phyloP scores from a whole-genome alignment of 495 filamentous ascomycete genomes.

The Aspergillus cristatus region DNA sequence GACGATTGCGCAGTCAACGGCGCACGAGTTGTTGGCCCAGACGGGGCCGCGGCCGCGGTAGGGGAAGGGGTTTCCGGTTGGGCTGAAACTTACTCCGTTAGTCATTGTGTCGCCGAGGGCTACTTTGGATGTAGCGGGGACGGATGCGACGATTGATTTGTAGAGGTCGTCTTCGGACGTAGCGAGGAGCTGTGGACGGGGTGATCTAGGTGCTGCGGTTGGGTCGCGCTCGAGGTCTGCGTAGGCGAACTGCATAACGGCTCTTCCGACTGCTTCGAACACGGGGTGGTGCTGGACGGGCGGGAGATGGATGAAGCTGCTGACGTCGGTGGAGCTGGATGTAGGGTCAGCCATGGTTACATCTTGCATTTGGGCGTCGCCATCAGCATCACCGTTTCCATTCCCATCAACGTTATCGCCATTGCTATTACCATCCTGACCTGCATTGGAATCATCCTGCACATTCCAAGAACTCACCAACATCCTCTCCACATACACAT shows the following conservation, averaged over 20 bases:
- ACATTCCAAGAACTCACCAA: neutral
- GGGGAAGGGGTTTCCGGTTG: constrained; percentile 9
- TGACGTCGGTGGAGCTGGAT: neutral
- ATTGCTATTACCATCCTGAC: too few relatives aligned
- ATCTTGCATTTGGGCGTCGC: neutral
- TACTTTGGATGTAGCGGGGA: constrained; percentile 9
- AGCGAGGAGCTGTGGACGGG: constrained; percentile 10
- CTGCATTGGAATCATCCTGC: too few relatives aligned
- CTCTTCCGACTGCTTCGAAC: constrained; percentile 17
- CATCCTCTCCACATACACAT: constrained; percentile 12
- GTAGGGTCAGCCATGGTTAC: neutral
- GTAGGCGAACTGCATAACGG: constrained; percentile 22
- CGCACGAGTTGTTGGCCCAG: constrained; percentile 13
- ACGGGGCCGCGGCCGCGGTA: constrained; percentile 26
- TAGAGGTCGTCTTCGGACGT: constrained; percentile 7
- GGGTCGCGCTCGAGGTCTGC: constrained; percentile 20
- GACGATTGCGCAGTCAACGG: constrained; percentile 25
- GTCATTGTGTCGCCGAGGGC: constrained; percentile 4
- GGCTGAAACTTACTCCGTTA: constrained; percentile 6
- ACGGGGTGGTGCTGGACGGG: neutral
- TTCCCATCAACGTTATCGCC: too few relatives aligned
- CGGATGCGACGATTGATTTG: constrained; percentile 9
- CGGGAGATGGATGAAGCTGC: neutral
- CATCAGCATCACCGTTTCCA: neutral
- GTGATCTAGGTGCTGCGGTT: constrained; percentile 8